Evolutionary conservation across 768 basidiomycete species (phyloP), one percentile per base, ranked within the genome.

Genomic region (Boletus reticuloceps): DNA sequence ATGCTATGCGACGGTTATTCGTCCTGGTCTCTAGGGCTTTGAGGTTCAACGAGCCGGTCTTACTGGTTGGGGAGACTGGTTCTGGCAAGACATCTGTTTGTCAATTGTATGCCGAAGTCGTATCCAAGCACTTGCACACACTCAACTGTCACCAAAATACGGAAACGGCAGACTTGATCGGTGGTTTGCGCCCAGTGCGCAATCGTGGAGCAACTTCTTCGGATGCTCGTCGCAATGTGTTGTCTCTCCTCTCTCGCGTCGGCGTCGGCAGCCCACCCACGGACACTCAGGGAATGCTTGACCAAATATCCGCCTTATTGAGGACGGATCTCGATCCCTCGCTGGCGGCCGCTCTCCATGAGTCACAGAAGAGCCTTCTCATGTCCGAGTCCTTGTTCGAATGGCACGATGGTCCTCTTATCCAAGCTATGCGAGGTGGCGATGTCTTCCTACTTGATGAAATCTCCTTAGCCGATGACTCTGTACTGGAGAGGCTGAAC

Each of bases 131-230:
- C 36, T 76, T 99, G 27, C 75, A 87, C 61, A 78, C 84, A 5
- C 81, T 99, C 59, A 98, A 92, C 61, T 98, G 97, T 64, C 97
- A 99, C 68, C 94, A 97, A 71, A 98, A 97, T 66, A 98, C 95
- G 27, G 97, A 99, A 74, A 97, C 96, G 0, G 92, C 95, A 12
- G 97, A 99, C 68, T 77, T 99, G 22, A 91, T 98, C 48, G 97
- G 97, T 19, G 91, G 94, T 37, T 81, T 97, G 60, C 82, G 96
- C 34, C 96, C 96, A 6, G 75, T 92, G 12, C 85, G 96, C 31
- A 92, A 91, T 71, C 84, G 90, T 20, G 74, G 76, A 19, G 71
- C 82, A 6, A 54, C 78, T 12, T 81, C 84, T 59, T 77, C 77
- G 2, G 81, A 84, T 32, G 69, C 80, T 11, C 51, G 77, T 45